phyloP scores from a whole-genome alignment of 352 stramenopile species.

The Thraustochytrium sp. region DNA sequence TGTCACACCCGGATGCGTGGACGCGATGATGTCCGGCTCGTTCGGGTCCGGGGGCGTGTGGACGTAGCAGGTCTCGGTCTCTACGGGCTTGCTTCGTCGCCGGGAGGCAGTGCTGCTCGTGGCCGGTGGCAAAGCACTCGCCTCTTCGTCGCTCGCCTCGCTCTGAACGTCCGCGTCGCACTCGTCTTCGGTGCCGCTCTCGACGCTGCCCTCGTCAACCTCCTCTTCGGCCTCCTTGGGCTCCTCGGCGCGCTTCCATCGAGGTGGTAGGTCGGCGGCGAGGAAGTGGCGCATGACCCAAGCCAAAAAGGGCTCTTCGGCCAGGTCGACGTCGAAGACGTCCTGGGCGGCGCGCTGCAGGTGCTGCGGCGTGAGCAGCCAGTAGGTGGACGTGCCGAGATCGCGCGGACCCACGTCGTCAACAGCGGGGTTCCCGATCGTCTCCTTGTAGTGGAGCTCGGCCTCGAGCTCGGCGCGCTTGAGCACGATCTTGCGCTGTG shows the following conservation, averaged over 20 bases:
- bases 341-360: neutral
- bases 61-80: neutral
- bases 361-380: neutral
- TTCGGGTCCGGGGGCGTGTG: neutral
- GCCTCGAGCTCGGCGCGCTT: neutral
- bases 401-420: neutral
- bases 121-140: too few relatives aligned
- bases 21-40: neutral
- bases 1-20: neutral
- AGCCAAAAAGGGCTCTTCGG: neutral
- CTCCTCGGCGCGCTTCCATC: slow-evolving; percentile 4
- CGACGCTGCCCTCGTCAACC: too few relatives aligned
- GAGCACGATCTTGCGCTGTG: neutral
- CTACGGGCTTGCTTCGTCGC: neutral
- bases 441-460: neutral
- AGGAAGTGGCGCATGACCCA: slow-evolving; percentile 8
- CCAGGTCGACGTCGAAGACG: neutral
- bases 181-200: neutral
- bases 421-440: neutral
- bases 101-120: too few relatives aligned
- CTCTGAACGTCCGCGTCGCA: too few relatives aligned
- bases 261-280: neutral
- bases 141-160: too few relatives aligned
- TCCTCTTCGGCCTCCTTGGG: neutral
- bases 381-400: neutral